Base-by-base conservation (phyloP, 768 basidiomycete species). In the Boletus tomentosulus region DNA sequence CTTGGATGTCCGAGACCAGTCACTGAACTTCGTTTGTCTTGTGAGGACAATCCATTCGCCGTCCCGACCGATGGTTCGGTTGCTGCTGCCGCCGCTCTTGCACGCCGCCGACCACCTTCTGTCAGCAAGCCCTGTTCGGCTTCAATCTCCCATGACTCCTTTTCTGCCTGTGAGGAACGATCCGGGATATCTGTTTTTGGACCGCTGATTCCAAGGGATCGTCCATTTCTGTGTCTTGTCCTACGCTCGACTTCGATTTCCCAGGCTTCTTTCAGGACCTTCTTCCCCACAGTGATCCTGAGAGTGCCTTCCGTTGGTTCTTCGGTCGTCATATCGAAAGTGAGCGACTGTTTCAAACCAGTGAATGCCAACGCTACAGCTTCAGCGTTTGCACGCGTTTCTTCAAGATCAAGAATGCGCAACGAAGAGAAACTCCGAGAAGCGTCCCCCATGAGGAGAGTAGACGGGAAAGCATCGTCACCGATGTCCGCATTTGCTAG, bases 131-230 rank as follows among this genome's bases (percentile, higher is more conserved):
- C 87, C 55, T 84, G 84, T 62, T 90, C 87, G 1, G 85, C 86
- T 55, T 89, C 87, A 30, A 87, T 76, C 59, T 91, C 89, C 88
- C 88, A 90, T n/a, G 76, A 66, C 62, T 90, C 89, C 62, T 87
- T 89, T 11, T 73, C 76, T 48, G 63, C 52, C 28, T 19, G 54
- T 16, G 49, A 37, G 31, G 9, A 45, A 35, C 9, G 51, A 41
- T 53, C 43, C n/a, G 16, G 6, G 12, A 37, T n/a, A 28, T 31
- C 25, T 39, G 55, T 33, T 24, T 37, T 44, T 28, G 53, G n/a
- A 16, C 38, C 47, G 11, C 50, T 53, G 56, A 62, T 61, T 66
- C 24, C 66, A 49, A 58, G 50, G 48, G 71, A 67, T 46, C 69
- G 73, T 28, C 66, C 71, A 42, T 59, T 67, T 34, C 75, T 75